Base-by-base conservation (phyloP, 352 stramenopile genomes). In the Pythium aphanidermatum region DNA sequence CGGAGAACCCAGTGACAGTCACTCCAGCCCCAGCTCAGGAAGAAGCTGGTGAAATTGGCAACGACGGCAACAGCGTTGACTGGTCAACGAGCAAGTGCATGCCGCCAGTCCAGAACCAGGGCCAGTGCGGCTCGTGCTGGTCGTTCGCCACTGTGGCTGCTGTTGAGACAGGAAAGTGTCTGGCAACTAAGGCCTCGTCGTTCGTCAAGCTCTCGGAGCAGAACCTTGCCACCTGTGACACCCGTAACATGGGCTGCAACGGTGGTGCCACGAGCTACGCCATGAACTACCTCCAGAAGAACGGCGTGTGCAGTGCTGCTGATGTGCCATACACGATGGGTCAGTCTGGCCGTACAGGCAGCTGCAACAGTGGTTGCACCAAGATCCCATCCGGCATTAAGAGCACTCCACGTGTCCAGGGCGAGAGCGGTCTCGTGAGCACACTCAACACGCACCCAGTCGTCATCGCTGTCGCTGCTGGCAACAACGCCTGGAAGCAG, bases 401-500 rank as follows among this genome's bases (percentile, higher is more conserved):
- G 36, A 52, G 45, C 45, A 83, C 81, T 42, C 17, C 25, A 7
- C 34, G 59, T 14, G 66, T 83, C 13, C 70, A 95, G 46, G 56
- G 70, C 28, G 74, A 96, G 40, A 66, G 65, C 5, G 76, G 62
- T 6, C 66, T 98, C 2, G 63, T 92, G 44, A 63, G 72, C 3
- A 87, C 95, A 10, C 53, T 98, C 25, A 78, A 85, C 40, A 76
- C 87, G 46, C 88, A 96, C 48, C 95, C 96, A 9, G 92, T 98
- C 20, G 83, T 87, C 19, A 71, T 97, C 21, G 90, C 90, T 10
- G 96, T 98, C 32, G 74, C 96, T 32, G 95, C 92, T 3, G 79
- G 92, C 54, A 90, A 97, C 60, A 74, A 75, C 41, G 83, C 75
- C 8, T 98, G 97, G 71, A 96, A 98, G 73, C 96, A 98, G 46